Evolutionary conservation across 371 early-diverging fungal species (phyloP).

Genomic region (Cokeromyces recurvatus): DNA sequence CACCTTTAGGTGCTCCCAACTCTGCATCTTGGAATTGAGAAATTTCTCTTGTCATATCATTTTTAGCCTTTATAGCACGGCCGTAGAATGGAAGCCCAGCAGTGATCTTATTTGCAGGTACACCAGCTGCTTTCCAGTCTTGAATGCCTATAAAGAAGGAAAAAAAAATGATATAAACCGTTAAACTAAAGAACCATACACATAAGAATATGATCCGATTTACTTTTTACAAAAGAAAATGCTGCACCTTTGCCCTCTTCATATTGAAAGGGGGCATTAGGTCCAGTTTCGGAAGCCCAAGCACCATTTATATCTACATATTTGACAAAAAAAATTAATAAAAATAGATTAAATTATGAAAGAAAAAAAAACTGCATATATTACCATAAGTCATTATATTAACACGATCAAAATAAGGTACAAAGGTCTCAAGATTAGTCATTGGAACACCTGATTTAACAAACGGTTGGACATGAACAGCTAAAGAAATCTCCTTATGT

Average conservation of each 20-base stretch:
- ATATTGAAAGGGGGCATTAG: slow-evolving; percentile 49
- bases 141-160: no score
- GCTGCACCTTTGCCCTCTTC: slow-evolving; percentile 41
- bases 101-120: slow-evolving; percentile 53
- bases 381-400: slow-evolving; percentile 54
- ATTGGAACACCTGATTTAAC: slow-evolving; percentile 38
- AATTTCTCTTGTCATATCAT: slow-evolving; percentile 22
- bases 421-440: slow-evolving; percentile 47
- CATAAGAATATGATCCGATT: no score
- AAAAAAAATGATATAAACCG: no score
- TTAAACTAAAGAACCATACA: no score
- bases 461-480: slow-evolving; percentile 48
- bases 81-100: slow-evolving; percentile 68
- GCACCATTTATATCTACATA: slow-evolving; percentile 55
- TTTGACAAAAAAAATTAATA: slow-evolving; percentile 48
- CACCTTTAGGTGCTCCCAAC: slow-evolving; percentile 25
- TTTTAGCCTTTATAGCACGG: slow-evolving; percentile 38
- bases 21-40: slow-evolving; percentile 27
- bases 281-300: slow-evolving; percentile 39
- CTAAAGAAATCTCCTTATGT: slow-evolving; percentile 54
- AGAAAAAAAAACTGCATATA: slow-evolving; percentile 62
- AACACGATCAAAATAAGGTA: slow-evolving; percentile 53
- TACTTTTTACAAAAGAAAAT: slow-evolving; percentile 36
- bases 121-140: slow-evolving; percentile 51
- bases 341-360: slow-evolving; percentile 84